These are phyloP conservation scores for Coffea canephora DNA, from an alignment of 257 asterid genomes.

Conservation along the genomic window DNA sequence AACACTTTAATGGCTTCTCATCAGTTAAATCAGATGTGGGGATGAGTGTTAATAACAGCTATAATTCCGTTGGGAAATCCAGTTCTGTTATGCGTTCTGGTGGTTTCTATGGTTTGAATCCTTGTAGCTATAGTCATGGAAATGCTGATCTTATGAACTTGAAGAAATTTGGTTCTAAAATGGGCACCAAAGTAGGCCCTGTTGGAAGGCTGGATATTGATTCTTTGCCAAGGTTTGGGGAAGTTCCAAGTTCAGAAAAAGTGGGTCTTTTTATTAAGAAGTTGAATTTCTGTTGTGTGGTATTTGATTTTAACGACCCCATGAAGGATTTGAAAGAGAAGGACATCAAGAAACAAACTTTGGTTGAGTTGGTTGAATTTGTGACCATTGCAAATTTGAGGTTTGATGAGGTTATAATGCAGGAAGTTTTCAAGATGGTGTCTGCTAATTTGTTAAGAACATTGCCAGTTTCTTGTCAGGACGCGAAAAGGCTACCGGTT, in stretches of 20 bases:
- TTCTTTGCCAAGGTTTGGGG: slow-evolving; percentile 44
- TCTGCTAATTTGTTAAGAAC: slow-evolving; percentile 53
- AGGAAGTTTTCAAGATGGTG: slow-evolving; percentile 51
- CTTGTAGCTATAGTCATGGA: not conserved
- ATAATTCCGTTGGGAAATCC: not conserved
- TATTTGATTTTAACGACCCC: slow-evolving; percentile 56
- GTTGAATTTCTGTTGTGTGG: slow-evolving; percentile 46
- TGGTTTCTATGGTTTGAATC: not conserved
- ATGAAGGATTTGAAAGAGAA: slow-evolving; percentile 40
- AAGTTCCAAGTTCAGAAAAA: slow-evolving; percentile 43
- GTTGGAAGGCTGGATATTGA: slow-evolving; percentile 26
- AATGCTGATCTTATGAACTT: not conserved
- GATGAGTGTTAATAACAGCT: not conserved
- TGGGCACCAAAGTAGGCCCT: not conserved
- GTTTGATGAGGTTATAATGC: slow-evolving; percentile 50
- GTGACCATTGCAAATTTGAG: slow-evolving; percentile 30
- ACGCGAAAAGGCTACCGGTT: slow-evolving; percentile 29
- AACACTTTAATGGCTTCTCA: not conserved
- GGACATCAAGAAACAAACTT: slow-evolving; percentile 47
- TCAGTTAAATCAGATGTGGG: not conserved
- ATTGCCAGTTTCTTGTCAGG: slow-evolving; percentile 38
- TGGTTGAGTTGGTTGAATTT: slow-evolving; percentile 58
- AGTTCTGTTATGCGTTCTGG: not conserved
- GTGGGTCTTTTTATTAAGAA: slow-evolving; percentile 43
- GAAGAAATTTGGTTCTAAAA: not conserved